These are phyloP conservation scores for Pyricularia pennisetigena DNA, from an alignment of 2,329 filamentous ascomycete genomes.

Conservation along the genomic window DNA sequence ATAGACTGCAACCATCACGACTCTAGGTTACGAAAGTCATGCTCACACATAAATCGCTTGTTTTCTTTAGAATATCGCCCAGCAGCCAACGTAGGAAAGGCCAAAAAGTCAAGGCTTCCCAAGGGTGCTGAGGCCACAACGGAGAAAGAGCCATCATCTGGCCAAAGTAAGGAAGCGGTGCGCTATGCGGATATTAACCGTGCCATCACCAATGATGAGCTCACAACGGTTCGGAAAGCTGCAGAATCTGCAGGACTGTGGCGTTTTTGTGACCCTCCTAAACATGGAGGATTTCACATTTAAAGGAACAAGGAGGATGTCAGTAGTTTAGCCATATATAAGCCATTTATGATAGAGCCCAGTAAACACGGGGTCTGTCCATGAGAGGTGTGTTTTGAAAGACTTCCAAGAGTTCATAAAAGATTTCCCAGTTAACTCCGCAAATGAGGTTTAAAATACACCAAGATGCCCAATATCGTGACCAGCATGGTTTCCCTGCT, in stretches of 20 bases:
- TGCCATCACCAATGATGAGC: conserved; percentile 52
- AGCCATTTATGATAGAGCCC: neutral
- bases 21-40: neutral
- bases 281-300: conserved; percentile 40
- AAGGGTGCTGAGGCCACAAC: neutral
- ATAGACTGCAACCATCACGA: neutral
- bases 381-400: neutral
- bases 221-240: conserved; percentile 55
- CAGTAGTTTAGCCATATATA: too few relatives aligned
- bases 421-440: neutral
- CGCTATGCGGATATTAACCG: conserved; percentile 73
- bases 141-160: conserved; percentile 17
- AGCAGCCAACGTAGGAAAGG: conserved; percentile 71
- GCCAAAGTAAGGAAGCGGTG: conserved; percentile 30
- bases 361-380: neutral
- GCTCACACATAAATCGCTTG: neutral
- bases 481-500: neutral
- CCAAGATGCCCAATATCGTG: neutral
- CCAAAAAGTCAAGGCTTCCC: conserved; percentile 23
- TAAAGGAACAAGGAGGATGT: conserved; percentile 14
- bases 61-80: conserved; percentile 53
- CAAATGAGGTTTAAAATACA: neutral
- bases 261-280: conserved; percentile 62
- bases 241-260: conserved; percentile 65
- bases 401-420: neutral